Evolutionary conservation across 2,329 filamentous ascomycete genomes (phyloP).

Genomic region (Dichotomopilus funicola): DNA sequence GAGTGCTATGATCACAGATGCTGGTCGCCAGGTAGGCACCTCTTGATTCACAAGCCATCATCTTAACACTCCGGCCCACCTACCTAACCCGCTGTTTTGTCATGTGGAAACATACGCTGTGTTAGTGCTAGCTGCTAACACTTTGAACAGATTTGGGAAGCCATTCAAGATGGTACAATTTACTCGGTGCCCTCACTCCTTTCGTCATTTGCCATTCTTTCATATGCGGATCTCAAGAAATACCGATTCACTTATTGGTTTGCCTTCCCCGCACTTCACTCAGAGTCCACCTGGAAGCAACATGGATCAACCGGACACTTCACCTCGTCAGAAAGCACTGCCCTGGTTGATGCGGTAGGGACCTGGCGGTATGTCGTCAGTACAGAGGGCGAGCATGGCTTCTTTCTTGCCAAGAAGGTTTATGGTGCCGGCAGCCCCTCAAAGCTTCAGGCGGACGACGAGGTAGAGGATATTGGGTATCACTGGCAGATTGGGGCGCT

Average conservation of each 20-base stretch:
- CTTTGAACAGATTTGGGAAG: constrained; percentile 81
- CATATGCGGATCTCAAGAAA: constrained; percentile 93
- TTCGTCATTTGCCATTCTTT: constrained; percentile 80
- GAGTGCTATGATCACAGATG: constrained; percentile 65
- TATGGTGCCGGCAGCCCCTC: constrained; percentile 33
- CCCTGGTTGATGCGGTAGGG: constrained; percentile 74
- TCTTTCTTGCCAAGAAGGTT: constrained; percentile 85
- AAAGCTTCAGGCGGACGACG: constrained; percentile 43
- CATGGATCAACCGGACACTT: constrained; percentile 50
- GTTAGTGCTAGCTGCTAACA: constrained; percentile 26
- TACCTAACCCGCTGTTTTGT: too few relatives aligned
- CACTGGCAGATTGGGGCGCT: constrained; percentile 74
- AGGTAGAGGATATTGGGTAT: constrained; percentile 52
- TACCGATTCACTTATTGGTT: constrained; percentile 99
- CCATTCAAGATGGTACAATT: constrained; percentile 92
- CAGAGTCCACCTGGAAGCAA: constrained; percentile 74
- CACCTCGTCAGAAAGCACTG: constrained; percentile 62
- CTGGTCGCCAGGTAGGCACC: constrained; percentile 64
- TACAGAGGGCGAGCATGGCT: constrained; percentile 71
- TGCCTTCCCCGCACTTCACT: constrained; percentile 88
- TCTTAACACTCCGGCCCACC: too few relatives aligned
- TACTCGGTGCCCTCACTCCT: constrained; percentile 91
- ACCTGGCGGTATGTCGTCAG: constrained; percentile 84
- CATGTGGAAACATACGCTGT: too few relatives aligned
- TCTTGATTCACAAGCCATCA: too few relatives aligned